Percentiles rank a stretch among this genome's conserved stretches.
These are phyloP conservation scores for Xylariales sp. DNA, from an alignment of 2,329 filamentous ascomycete genomes.

Conservation along the genomic window DNA sequence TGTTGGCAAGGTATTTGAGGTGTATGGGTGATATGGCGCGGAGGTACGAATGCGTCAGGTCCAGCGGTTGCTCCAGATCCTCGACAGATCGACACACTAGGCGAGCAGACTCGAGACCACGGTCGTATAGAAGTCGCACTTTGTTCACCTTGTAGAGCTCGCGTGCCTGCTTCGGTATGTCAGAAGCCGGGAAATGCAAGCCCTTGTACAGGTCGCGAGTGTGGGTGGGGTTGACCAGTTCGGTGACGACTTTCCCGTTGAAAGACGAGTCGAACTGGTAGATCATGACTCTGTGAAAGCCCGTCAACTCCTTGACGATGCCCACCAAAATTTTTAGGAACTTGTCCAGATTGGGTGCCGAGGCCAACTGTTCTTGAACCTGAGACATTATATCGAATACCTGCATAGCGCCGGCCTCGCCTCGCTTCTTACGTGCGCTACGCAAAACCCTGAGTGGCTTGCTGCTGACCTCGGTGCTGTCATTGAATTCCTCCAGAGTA, in stretches of 20 bases:
- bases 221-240: slow-evolving; percentile 73
- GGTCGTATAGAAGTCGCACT: slow-evolving; percentile 80
- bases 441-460: slow-evolving; percentile 73
- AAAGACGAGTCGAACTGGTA: slow-evolving; percentile 82
- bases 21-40: slow-evolving; percentile 89
- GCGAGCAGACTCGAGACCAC: slow-evolving; percentile 73
- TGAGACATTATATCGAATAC: slow-evolving; percentile 91
- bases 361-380: slow-evolving; percentile 79
- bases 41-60: slow-evolving; percentile 80
- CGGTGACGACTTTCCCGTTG: slow-evolving; percentile 84
- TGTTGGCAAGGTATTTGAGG: slow-evolving; percentile 80
- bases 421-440: slow-evolving; percentile 68
- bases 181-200: slow-evolving; percentile 81
- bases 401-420: slow-evolving; percentile 80
- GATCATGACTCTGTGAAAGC: slow-evolving; percentile 89
- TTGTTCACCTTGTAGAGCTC: slow-evolving; percentile 91
- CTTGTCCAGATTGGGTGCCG: slow-evolving; percentile 62
- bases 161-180: slow-evolving; percentile 79
- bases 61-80: slow-evolving; percentile 70
- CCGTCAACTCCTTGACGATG: slow-evolving; percentile 82
- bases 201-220: slow-evolving; percentile 84
- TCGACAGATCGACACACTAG: slow-evolving; percentile 73
- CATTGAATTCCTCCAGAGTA: slow-evolving; percentile 66
- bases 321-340: slow-evolving; percentile 81
- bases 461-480: slow-evolving; percentile 71